Base-by-base conservation (phyloP, 768 basidiomycete species). In the Obba rivulosa region DNA sequence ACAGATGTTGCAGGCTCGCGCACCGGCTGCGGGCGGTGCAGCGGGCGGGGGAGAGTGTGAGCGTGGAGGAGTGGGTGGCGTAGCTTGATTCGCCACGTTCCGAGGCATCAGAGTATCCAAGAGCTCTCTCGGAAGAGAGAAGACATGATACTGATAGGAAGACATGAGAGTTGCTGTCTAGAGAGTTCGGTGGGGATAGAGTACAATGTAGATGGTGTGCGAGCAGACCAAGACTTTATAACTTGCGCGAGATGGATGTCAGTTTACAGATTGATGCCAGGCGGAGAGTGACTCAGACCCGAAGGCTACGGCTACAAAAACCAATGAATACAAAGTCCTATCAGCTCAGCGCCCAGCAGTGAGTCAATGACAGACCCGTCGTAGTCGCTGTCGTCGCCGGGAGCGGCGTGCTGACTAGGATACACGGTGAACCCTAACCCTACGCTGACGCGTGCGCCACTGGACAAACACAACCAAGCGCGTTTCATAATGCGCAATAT, bases 101-200 rank as follows among this genome's bases (percentile, higher is more conserved):
- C 91, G 80, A 2, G 83, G 84, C 21, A 81, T 78, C 43, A 94
- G 75, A 11, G 77, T 79, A 45, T 84, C 77, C 42, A 93, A 63
- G 39, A 94, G 71, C 49, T 82, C 79, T 11, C 62, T 53, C 8
- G 92, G 87, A 4, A 95, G 71, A 36, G 83, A 78, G 66, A 83
- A 92, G 52, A 87, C 72, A 66, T 83, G 79, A 61, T 80, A 80
- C 57, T 74, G 69, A 53, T 56, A 51, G 42, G 54, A 47, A 22
- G 17, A 18, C 44, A 51, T 11, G n/a, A 41, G 43, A 7, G 7
- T 31, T 31, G 28, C 13, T 5, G 28, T 31, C 13, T 50, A 52
- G 51, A 56, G 41, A 7, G 31, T 17, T 14, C 8, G 8, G 24
- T 18, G 24, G 3, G 38, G 28, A n/a, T 31, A 31, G 13, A 31